phyloP scores from a whole-genome alignment of 2,329 filamentous ascomycete genomes.

The Aspergillus spinulosporus region DNA sequence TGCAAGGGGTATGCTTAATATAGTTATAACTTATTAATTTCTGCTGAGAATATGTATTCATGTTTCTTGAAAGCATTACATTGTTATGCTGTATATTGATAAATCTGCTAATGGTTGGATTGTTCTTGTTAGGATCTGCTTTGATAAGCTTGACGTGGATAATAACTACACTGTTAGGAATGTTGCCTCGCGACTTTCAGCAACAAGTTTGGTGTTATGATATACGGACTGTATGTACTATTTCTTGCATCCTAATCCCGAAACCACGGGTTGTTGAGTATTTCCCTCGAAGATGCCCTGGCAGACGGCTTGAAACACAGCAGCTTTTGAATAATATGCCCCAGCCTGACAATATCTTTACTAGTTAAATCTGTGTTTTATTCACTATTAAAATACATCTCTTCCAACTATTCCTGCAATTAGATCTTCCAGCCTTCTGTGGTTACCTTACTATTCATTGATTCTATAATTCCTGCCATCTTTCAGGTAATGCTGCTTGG shows the following conservation, averaged over 20 bases:
- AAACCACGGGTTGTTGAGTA: constrained; percentile 23
- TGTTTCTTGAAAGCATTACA: too few relatives aligned
- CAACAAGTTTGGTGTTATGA: too few relatives aligned
- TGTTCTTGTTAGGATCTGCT: too few relatives aligned
- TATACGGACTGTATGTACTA: too few relatives aligned
- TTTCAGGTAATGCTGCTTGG: constrained; percentile 37
- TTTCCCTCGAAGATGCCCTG: constrained; percentile 28
- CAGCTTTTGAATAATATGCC: constrained; percentile 17
- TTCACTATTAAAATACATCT: constrained; percentile 39
- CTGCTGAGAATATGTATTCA: too few relatives aligned
- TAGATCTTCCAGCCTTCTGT: constrained; percentile 21
- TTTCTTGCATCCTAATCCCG: not conserved
- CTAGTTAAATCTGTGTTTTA: constrained; percentile 24
- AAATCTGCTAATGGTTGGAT: too few relatives aligned
- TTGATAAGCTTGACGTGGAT: not conserved
- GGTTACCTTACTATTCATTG: constrained; percentile 23
- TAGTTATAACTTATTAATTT: too few relatives aligned
- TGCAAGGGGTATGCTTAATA: too few relatives aligned
- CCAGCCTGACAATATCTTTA: constrained; percentile 29
- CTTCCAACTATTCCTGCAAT: constrained; percentile 41
- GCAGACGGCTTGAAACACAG: constrained; percentile 29
- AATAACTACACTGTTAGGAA: not conserved
- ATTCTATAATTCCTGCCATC: constrained; percentile 34
- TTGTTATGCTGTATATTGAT: too few relatives aligned
- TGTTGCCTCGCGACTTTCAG: too few relatives aligned